Conservation (phyloP, 805 yeast species). For the Yamadazyma laniorum region DNA sequence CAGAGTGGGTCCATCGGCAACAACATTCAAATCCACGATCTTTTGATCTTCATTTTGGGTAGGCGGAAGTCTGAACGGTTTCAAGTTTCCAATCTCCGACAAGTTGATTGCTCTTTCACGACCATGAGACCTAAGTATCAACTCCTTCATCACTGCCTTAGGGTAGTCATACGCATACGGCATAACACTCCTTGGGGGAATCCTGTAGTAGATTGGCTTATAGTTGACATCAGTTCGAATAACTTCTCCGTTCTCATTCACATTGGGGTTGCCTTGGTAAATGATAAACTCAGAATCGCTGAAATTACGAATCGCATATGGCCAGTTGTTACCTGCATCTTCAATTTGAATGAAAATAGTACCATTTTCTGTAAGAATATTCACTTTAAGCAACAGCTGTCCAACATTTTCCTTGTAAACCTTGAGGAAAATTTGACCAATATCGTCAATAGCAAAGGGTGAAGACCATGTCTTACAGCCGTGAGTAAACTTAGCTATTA, state of each 20-base stretch:
- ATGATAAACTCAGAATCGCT: conserved; percentile 83
- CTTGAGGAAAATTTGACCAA: conserved; percentile 79
- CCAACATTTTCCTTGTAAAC: conserved; percentile 62
- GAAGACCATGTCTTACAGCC: conserved; percentile 74
- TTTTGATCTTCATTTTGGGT: conserved; percentile 36
- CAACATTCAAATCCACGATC: conserved; percentile 83
- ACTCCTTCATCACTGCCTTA: conserved; percentile 79
- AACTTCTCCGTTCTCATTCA: conserved; percentile 60
- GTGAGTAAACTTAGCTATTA: conserved; percentile 58
- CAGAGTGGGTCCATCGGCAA: conserved; percentile 95
- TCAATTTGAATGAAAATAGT: conserved; percentile 74
- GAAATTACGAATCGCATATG: conserved; percentile 86
- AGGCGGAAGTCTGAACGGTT: conserved; percentile 74
- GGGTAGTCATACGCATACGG: conserved; percentile 99
- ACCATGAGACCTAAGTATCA: conserved; percentile 69
- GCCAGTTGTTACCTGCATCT: conserved; percentile 83
- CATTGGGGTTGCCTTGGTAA: conserved; percentile 78
- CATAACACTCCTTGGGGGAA: conserved; percentile 92
- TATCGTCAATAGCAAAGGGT: conserved; percentile 78
- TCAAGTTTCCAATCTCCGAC: conserved; percentile 88
- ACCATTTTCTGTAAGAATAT: conserved; percentile 74
- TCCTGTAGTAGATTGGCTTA: conserved; percentile 73
- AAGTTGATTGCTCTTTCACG: conserved; percentile 76
- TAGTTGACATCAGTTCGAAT: conserved; percentile 53
- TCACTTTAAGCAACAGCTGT: conserved; percentile 69